A percentile compares a stretch with the other conserved stretches of the same genome.
These are phyloP conservation scores for Gossypium ekmanianum DNA, from an alignment of 345 rosid species.

Conservation along the genomic window DNA sequence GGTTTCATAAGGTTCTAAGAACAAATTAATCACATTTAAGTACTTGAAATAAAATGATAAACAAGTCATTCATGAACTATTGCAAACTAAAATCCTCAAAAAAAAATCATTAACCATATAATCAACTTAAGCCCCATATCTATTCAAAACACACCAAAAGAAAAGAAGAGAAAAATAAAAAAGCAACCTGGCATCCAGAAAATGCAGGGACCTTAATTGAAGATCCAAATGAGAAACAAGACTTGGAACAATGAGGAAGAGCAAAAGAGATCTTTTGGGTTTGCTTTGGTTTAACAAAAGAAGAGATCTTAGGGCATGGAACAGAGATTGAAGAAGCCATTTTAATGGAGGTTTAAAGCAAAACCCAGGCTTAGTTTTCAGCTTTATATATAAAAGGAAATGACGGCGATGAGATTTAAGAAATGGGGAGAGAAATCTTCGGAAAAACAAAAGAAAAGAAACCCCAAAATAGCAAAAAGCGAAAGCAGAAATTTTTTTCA, in stretches of 20 bases:
- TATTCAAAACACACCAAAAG: neutral
- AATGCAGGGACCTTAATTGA: conserved; percentile 14
- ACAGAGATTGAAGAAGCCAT: conserved; percentile 66
- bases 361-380: neutral
- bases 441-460: neutral
- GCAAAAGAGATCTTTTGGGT: conserved; percentile 19
- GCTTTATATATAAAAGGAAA: neutral
- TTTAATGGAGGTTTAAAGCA: neutral
- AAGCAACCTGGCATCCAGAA: conserved; percentile 43
- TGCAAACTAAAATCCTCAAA: neutral
- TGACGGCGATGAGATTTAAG: conserved; percentile 33
- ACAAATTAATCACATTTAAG: neutral
- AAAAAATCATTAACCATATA: neutral
- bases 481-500: neutral
- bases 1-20: neutral
- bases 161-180: neutral
- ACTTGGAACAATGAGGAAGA: conserved; percentile 5
- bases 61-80: neutral
- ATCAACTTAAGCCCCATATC: neutral
- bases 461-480: neutral
- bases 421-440: conserved; percentile 15
- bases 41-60: neutral
- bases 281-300: conserved; percentile 1
- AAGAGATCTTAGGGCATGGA: conserved; percentile 60
- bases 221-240: conserved; percentile 24